Evolutionary conservation across 129 eudicot species (phyloP).

Genomic region (Flaveria robusta): DNA sequence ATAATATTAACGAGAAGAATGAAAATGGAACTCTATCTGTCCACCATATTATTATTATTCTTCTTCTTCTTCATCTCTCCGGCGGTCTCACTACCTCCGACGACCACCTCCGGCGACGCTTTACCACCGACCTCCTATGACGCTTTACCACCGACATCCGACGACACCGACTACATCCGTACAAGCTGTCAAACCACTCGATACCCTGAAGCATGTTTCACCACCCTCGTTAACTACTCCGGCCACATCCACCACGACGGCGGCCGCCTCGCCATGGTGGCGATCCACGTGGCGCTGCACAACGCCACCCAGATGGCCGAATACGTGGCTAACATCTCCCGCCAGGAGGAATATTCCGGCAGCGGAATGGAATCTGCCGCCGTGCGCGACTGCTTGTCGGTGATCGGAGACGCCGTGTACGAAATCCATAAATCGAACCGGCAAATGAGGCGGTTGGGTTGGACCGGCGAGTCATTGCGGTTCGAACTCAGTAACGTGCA

Average conservation of each 20-base stretch:
- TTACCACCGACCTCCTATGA: constrained; percentile 24
- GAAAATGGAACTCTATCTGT: constrained; percentile 21
- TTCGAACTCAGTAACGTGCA: constrained; percentile 88
- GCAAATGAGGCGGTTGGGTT: constrained; percentile 55
- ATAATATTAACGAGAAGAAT: background rate
- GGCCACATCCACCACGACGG: constrained; percentile 47
- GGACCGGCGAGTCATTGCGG: constrained; percentile 50
- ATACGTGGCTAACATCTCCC: constrained; percentile 56
- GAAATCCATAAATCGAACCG: constrained; percentile 51
- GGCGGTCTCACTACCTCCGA: constrained; percentile 2
- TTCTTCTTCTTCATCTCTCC: constrained; percentile 5
- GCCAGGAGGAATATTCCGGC: constrained; percentile 27
- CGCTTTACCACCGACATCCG: constrained; percentile 14
- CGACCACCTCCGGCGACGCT: constrained; percentile 30
- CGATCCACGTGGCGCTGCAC: constrained; percentile 61
- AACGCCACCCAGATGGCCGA: constrained; percentile 45
- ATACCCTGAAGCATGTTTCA: constrained; percentile 67
- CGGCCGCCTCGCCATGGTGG: constrained; percentile 54
- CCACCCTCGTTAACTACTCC: constrained; percentile 61
- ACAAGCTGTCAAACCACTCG: constrained; percentile 57
- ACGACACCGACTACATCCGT: constrained; percentile 57
- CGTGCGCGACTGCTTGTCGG: constrained; percentile 59
- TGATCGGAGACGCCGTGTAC: constrained; percentile 60
- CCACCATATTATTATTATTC: constrained; percentile 15
- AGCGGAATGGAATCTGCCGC: constrained; percentile 53